Conservation (phyloP, 148 eudicot species). For the Talinum fruticosum region DNA sequence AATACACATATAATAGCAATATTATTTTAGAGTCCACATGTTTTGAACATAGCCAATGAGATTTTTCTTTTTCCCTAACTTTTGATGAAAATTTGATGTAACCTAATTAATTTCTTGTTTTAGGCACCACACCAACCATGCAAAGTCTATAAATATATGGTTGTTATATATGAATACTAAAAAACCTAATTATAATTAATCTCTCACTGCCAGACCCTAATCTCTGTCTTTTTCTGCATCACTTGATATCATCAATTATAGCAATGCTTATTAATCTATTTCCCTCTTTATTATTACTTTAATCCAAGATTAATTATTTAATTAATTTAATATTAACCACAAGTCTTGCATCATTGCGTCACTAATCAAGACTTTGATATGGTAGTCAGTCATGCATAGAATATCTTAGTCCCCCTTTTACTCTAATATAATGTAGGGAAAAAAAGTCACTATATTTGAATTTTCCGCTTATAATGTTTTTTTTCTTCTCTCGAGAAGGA, state of each 20-base stretch:
- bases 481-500: too few relatives aligned
- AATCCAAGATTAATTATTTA: not conserved
- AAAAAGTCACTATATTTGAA: not conserved
- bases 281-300: not conserved
- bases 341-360: not conserved
- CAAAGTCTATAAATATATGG: not conserved
- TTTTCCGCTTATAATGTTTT: too few relatives aligned
- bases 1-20: not conserved
- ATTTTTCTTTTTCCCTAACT: not conserved
- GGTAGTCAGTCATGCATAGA: conserved; percentile 8
- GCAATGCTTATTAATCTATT: not conserved
- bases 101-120: not conserved
- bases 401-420: not conserved
- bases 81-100: not conserved
- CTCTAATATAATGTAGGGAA: too few relatives aligned
- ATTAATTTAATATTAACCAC: too few relatives aligned
- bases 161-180: not conserved
- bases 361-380: not conserved
- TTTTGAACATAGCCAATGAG: not conserved
- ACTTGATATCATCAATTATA: not conserved
- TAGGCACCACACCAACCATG: not conserved
- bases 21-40: not conserved
- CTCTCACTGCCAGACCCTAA: not conserved
- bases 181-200: not conserved
- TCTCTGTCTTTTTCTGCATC: not conserved